Evolutionary conservation across 2,329 filamentous ascomycete genomes (phyloP).

Genomic region (Diaporthe eres): DNA sequence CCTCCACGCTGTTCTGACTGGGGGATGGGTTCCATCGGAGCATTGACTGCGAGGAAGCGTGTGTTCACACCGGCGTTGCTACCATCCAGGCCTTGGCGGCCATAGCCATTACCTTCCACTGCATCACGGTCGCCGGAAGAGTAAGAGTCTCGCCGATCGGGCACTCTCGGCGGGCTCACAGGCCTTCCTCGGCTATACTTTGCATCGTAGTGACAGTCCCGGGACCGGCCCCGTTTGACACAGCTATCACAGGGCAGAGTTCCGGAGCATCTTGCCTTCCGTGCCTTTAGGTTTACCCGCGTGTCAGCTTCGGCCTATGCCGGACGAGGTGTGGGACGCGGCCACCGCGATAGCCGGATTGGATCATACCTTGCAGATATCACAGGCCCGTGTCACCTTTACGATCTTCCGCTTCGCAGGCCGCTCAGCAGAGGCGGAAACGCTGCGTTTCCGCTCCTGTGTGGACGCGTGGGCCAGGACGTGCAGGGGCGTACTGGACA

Average conservation of each 20-base stretch:
- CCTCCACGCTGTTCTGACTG: constrained; percentile 5
- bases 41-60: constrained; percentile 1
- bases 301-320: neutral
- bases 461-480: constrained; percentile 26
- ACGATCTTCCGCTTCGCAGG: constrained; percentile 18
- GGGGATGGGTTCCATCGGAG: neutral
- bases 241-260: constrained; percentile 54
- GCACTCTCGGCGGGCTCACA: constrained; percentile 51
- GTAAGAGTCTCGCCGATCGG: constrained; percentile 12
- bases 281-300: constrained; percentile 44
- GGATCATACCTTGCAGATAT: constrained; percentile 48
- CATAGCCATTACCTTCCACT: constrained; percentile 3
- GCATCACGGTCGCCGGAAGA: constrained; percentile 23
- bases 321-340: neutral
- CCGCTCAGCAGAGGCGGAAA: constrained; percentile 22
- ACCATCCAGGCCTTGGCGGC: constrained; percentile 19
- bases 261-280: constrained; percentile 55
- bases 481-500: constrained; percentile 28
- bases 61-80: constrained; percentile 8
- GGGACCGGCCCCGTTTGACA: constrained; percentile 45
- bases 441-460: constrained; percentile 30
- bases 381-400: constrained; percentile 57
- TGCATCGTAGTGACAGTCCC: constrained; percentile 53
- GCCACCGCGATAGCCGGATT: neutral
- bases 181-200: constrained; percentile 54